A percentile compares a stretch with the other conserved stretches of the same genome.
Evolutionary conservation across 495 filamentous ascomycete genomes (phyloP).

Genomic region (Trichoderma erinaceum): DNA sequence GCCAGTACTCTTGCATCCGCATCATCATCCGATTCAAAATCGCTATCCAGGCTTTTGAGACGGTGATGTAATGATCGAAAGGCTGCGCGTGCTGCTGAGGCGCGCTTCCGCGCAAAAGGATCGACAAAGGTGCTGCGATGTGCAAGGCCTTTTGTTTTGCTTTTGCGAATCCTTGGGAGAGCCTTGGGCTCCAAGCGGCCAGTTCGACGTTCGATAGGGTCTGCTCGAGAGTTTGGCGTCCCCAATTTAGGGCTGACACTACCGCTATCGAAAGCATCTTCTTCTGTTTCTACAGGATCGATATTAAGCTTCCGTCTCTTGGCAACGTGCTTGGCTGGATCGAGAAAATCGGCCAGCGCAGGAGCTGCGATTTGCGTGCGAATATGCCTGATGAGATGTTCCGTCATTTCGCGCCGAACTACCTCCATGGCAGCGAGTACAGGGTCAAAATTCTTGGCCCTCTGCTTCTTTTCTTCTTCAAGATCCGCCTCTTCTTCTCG

Average conservation of each 20-base stretch:
- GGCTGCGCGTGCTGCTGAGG: conserved; percentile 37
- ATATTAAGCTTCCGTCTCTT: conserved; percentile 76
- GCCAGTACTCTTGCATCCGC: conserved; percentile 21
- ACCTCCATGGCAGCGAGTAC: conserved; percentile 72
- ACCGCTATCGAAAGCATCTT: conserved; percentile 46
- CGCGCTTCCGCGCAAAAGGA: conserved; percentile 63
- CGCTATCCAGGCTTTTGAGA: conserved; percentile 48
- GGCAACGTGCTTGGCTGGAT: conserved; percentile 67
- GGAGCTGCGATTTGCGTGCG: conserved; percentile 77
- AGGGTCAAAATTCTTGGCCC: conserved; percentile 79
- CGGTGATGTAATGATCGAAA: conserved; percentile 50
- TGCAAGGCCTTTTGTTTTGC: conserved; percentile 50
- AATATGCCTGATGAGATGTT: conserved; percentile 79
- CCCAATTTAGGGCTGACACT: conserved; percentile 53
- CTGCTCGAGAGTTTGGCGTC: conserved; percentile 63
- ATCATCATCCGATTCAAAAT: conserved; percentile 51
- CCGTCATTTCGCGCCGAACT: conserved; percentile 70
- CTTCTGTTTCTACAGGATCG: conserved; percentile 46
- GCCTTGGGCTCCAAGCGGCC: conserved; percentile 54
- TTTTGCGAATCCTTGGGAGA: conserved; percentile 68
- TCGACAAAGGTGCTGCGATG: conserved; percentile 57
- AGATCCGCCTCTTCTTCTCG: conserved; percentile 67
- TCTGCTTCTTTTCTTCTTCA: conserved; percentile 78
- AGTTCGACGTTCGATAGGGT: conserved; percentile 45
- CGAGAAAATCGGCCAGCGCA: conserved; percentile 74